A percentile compares a stretch with the other conserved stretches of the same genome.
These are phyloP conservation scores for Wickerhamiella qilinensis DNA, from an alignment of 805 yeast species.

Conservation along the genomic window DNA sequence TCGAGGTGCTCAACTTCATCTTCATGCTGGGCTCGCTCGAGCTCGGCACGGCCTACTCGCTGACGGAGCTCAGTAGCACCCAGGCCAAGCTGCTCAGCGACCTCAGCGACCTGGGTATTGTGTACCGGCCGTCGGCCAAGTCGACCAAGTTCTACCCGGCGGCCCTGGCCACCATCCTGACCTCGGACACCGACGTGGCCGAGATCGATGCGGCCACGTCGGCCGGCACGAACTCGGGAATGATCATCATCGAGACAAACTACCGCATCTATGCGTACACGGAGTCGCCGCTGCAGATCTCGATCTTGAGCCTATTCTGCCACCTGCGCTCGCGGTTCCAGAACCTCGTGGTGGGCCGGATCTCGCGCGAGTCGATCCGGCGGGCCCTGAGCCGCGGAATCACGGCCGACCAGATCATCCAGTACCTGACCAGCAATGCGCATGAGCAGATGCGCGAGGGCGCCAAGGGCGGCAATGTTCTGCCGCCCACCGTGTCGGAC, in stretches of 20 bases:
- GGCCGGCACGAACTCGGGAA: constrained; percentile 30
- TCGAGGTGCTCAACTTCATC: constrained; percentile 84
- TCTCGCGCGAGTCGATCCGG: constrained; percentile 83
- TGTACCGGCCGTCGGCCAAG: constrained; percentile 43
- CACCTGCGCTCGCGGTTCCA: constrained; percentile 72
- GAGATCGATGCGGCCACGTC: constrained; percentile 37
- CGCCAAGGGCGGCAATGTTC: constrained; percentile 34
- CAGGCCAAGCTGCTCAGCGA: constrained; percentile 80
- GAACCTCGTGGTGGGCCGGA: constrained; percentile 84
- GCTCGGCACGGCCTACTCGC: constrained; percentile 71
- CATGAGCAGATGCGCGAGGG: constrained; percentile 72
- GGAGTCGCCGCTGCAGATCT: constrained; percentile 86
- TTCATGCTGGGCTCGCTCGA: constrained; percentile 89
- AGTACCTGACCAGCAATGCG: constrained; percentile 79
- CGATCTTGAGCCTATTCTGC: constrained; percentile 76
- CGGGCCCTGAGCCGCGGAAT: constrained; percentile 76
- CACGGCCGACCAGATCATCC: constrained; percentile 85
- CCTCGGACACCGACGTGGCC: constrained; percentile 63
- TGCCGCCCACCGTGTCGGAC: constrained; percentile 95
- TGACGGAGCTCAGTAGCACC: constrained; percentile 54
- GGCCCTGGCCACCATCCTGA: constrained; percentile 71
- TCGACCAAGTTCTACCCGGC: constrained; percentile 74
- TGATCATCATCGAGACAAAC: constrained; percentile 82
- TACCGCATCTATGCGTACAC: constrained; percentile 88
- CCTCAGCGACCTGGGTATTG: constrained; percentile 78